phyloP scores from a whole-genome alignment of 1,284 basidiomycete genomes.

The Exobasidium rhododendri region DNA sequence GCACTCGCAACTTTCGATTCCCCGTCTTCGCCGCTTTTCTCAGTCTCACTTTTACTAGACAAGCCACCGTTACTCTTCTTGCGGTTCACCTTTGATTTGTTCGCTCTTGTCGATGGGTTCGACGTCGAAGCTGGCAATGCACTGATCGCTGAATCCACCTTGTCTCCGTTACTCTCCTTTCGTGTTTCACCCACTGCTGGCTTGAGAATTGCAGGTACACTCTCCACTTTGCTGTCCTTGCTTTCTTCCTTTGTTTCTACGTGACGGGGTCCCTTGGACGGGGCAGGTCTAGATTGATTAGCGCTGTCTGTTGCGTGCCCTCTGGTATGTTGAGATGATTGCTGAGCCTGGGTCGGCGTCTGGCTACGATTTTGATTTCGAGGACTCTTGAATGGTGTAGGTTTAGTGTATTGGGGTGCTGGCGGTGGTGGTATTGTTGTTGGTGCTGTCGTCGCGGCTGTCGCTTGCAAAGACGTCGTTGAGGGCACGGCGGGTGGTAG shows the following conservation, averaged over 20 bases:
- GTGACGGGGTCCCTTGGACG: neutral
- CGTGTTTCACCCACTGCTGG: neutral
- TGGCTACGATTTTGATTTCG: neutral
- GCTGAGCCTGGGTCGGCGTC: neutral
- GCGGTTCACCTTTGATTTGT: neutral
- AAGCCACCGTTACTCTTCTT: slow-evolving; percentile 1
- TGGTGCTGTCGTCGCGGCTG: neutral
- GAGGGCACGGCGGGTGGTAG: neutral
- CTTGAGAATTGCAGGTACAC: neutral
- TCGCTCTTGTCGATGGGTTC: neutral
- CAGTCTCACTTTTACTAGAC: neutral
- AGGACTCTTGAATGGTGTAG: neutral
- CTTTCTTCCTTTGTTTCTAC: neutral
- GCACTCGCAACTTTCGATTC: neutral
- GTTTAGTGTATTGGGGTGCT: neutral
- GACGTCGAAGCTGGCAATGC: neutral
- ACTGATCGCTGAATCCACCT: neutral
- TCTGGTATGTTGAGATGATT: neutral
- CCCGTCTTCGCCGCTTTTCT: neutral
- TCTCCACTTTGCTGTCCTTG: neutral
- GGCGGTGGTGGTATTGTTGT: neutral
- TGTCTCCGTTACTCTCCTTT: too few species aligned
- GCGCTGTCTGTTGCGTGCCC: neutral
- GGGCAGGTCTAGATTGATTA: neutral
- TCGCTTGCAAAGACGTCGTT: neutral